phyloP scores from a whole-genome alignment of 352 stramenopile species.

The Stephanocyclus meneghinianus region DNA sequence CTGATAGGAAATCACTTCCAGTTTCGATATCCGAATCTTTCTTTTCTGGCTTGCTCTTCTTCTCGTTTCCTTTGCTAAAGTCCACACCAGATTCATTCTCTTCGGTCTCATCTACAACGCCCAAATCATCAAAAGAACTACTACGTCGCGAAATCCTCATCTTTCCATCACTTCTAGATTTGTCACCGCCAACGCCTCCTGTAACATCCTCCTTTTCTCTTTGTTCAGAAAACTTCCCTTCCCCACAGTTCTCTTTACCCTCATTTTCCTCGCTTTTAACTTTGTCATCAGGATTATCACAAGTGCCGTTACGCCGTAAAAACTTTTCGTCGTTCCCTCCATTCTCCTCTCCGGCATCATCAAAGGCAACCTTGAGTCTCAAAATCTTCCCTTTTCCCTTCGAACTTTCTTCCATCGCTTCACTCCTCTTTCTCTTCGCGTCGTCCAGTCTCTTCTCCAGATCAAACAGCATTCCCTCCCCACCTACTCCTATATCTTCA shows the following conservation, averaged over 20 bases:
- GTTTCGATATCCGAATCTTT: too few relatives aligned
- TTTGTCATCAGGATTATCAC: background rate
- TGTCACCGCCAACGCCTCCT: too few relatives aligned
- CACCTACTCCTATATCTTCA: slow-evolving; percentile 39
- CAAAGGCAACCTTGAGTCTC: background rate
- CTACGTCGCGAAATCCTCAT: too few relatives aligned
- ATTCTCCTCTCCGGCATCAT: background rate
- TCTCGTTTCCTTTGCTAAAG: too few relatives aligned
- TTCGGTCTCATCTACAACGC: background rate
- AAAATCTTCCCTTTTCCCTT: slow-evolving; percentile 12
- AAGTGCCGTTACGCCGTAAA: background rate
- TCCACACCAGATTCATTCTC: background rate
- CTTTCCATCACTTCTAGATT: too few relatives aligned
- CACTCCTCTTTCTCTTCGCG: slow-evolving; percentile 9
- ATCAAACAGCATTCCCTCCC: slow-evolving; percentile 37
- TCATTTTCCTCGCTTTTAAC: background rate
- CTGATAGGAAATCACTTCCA: too few relatives aligned
- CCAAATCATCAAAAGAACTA: background rate
- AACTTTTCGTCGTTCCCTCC: background rate
- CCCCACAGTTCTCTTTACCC: background rate
- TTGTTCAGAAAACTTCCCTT: too few relatives aligned
- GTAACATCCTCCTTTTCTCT: too few relatives aligned
- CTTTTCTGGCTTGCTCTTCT: too few relatives aligned
- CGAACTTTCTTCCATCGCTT: background rate
- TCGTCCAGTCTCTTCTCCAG: slow-evolving; percentile 24